Base-by-base conservation (phyloP, 768 basidiomycete species). In the Kwoniella botswanensis region DNA sequence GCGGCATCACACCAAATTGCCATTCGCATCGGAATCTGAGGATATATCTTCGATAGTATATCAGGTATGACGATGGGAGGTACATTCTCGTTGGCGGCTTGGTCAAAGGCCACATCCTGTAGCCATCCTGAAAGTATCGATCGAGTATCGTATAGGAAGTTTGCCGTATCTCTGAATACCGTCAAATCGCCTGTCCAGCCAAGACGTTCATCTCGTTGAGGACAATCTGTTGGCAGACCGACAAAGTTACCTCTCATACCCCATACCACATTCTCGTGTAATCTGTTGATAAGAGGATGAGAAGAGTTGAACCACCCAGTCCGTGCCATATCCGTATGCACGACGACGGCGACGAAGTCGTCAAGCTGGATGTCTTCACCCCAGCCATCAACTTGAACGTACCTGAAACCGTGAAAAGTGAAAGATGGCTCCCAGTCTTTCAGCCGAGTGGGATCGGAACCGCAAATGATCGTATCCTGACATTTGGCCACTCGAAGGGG, bases 131-230 rank as follows among this genome's bases (percentile, higher is more conserved):
- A 35, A 26, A 82, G 68, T 52, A 76, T 72, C 7, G 70, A 65
- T 11, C 42, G 9, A 6, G 76, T 73, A 63, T 82, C 76, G 68
- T 62, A 82, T 1, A 82, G 61, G 64, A 58, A 82, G 17, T 62
- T 70, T 10, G 75, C 71, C 3, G 81, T 80, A 7, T 70, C 62
- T 4, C 77, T 67, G 70, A 80, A 80, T 13, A 78, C 76, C 58
- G 78, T 77, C 18, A 82, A 71, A 59, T 82, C 81, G 12, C 81
- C 81, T 0, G 81, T 80, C 81, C 81, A 82, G 18, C 81, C 81
- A 4, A 82, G 70, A 21, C 81, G 71, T 61, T 82, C 81, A 64
- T 82, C 79, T 7, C 81, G 79, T 66, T 82, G 81, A 15, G 81
- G 81, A 71, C 81, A 82, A 57, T 82, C 81, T 29, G 77, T 82